phyloP scores from a whole-genome alignment of 306 rosid species.

The Vachellia collinsii region DNA sequence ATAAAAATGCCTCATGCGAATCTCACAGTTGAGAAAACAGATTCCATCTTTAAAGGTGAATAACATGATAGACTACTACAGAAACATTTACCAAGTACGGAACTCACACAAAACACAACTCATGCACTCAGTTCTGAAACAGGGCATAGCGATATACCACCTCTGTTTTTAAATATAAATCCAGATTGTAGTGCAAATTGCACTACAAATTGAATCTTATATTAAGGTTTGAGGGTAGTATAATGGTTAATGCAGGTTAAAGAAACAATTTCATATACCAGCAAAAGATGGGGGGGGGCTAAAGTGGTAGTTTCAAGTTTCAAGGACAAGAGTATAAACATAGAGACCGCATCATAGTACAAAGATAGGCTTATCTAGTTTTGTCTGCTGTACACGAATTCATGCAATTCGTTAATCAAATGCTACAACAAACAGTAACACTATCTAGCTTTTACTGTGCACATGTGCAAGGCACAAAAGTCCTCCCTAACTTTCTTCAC shows the following conservation, averaged over 20 bases:
- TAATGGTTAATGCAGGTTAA: not conserved
- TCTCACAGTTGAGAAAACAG: not conserved
- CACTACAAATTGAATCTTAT: too few relatives aligned
- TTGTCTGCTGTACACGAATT: slow-evolving; percentile 38
- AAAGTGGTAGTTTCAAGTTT: not conserved
- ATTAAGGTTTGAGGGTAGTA: too few relatives aligned
- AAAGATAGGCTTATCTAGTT: slow-evolving; percentile 24
- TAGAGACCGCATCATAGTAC: slow-evolving; percentile 23
- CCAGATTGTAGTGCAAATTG: too few relatives aligned
- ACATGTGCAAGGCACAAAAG: slow-evolving; percentile 41
- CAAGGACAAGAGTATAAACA: slow-evolving; percentile 7
- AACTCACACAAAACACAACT: not conserved
- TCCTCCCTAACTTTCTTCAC: slow-evolving; percentile 41
- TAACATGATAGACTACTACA: too few relatives aligned
- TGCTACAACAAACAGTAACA: slow-evolving; percentile 38
- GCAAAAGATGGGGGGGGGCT: not conserved
- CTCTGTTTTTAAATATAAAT: too few relatives aligned
- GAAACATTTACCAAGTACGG: not conserved
- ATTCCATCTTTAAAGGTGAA: not conserved
- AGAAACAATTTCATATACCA: not conserved
- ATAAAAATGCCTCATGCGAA: not conserved
- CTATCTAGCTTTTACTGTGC: slow-evolving; percentile 37
- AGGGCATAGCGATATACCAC: not conserved
- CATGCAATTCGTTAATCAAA: slow-evolving; percentile 40
- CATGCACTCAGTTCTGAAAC: not conserved